phyloP scores from a whole-genome alignment of 1,139 yeast genomes.

The Debaryomyces nepalensis region DNA sequence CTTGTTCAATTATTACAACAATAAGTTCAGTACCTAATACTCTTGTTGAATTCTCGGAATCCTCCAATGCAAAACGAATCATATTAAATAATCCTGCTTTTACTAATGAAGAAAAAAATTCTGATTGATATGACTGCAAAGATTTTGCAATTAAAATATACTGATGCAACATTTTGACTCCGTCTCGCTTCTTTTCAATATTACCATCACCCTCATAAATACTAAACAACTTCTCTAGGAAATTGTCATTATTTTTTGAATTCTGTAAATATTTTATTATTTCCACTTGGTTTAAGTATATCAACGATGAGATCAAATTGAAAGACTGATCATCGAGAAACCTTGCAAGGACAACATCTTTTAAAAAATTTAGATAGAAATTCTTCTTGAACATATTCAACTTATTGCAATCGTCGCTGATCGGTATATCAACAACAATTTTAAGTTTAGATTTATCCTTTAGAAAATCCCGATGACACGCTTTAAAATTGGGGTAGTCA shows the following conservation, averaged over 20 bases:
- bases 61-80: conserved; percentile 71
- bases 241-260: conserved; percentile 41
- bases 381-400: conserved; percentile 64
- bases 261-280: conserved; percentile 70
- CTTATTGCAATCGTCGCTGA: conserved; percentile 39
- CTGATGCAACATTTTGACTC: conserved; percentile 80
- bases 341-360: conserved; percentile 84
- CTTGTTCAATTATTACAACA: conserved; percentile 83
- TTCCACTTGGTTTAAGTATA: conserved; percentile 70
- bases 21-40: conserved; percentile 82
- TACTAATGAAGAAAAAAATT: conserved; percentile 67
- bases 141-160: conserved; percentile 76
- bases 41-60: conserved; percentile 54
- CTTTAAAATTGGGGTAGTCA: conserved; percentile 76
- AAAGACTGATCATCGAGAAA: conserved; percentile 80
- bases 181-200: conserved; percentile 58
- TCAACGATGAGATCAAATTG: conserved; percentile 64
- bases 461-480: conserved; percentile 74
- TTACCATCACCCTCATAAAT: conserved; percentile 46
- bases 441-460: conserved; percentile 63
- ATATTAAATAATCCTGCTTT: conserved; percentile 72
- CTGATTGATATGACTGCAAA: conserved; percentile 65
- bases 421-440: conserved; percentile 73
- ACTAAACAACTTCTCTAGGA: conserved; percentile 57
- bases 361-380: conserved; percentile 75